Conservation (phyloP, 2,329 filamentous ascomycete species). For the Exophiala bonariae region DNA sequence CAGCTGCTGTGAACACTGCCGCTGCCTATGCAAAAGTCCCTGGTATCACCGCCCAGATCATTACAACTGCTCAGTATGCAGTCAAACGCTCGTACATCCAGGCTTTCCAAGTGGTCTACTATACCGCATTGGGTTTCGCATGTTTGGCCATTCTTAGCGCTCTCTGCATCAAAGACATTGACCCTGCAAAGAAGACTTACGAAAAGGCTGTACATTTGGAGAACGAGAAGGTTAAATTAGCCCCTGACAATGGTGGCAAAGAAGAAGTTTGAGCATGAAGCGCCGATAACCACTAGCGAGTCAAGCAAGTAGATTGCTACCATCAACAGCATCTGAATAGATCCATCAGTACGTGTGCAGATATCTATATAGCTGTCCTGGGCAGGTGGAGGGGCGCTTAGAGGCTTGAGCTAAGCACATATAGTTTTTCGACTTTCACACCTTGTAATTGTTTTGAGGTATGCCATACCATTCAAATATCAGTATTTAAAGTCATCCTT, state of each 20-base stretch:
- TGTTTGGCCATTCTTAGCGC: constrained; percentile 16
- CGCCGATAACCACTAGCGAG: no score
- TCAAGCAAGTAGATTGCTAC: no score
- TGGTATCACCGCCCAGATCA: constrained; percentile 36
- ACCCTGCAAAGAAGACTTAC: constrained; percentile 15
- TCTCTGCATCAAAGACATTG: constrained; percentile 5
- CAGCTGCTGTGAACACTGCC: constrained; percentile 35
- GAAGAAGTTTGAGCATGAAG: background rate
- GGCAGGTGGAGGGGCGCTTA: no score
- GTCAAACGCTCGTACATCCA: constrained; percentile 42
- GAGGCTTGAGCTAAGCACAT: no score
- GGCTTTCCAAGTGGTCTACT: constrained; percentile 46
- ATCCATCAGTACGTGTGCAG: no score
- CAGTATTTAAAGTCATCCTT: no score
- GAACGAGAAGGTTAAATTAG: constrained; percentile 7
- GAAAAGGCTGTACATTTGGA: constrained; percentile 17
- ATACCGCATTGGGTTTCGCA: constrained; percentile 23
- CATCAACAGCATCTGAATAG: no score
- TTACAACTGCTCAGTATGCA: constrained; percentile 35
- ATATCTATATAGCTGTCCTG: no score
- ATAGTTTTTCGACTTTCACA: no score
- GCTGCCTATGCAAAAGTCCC: constrained; percentile 32
- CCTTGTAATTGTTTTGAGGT: no score
- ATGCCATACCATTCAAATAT: no score
- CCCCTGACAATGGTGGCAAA: background rate